Evolutionary conservation across 2,329 filamentous ascomycete species (phyloP).

Genomic region (Neofusicoccum umdonicola): DNA sequence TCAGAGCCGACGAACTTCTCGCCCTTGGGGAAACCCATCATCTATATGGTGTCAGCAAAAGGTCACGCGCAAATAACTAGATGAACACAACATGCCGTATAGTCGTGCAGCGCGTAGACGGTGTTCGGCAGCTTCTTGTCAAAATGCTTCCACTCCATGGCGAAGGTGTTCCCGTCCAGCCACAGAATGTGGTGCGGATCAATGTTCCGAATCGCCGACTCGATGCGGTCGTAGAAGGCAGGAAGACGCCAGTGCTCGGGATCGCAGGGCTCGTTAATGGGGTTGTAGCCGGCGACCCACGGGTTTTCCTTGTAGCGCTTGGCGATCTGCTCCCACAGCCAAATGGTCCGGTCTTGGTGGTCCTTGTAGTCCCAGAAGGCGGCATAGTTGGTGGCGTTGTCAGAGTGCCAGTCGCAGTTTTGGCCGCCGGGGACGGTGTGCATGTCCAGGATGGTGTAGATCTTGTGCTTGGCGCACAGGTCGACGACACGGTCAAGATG

Average conservation of each 20-base stretch:
- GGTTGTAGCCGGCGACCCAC: constrained; percentile 52
- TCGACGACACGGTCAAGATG: constrained; percentile 51
- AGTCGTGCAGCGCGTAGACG: constrained; percentile 56
- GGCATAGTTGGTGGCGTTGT: constrained; percentile 40
- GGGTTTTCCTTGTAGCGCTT: constrained; percentile 36
- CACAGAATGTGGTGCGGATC: constrained; percentile 50
- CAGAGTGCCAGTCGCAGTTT: constrained; percentile 2
- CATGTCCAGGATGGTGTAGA: constrained; percentile 51
- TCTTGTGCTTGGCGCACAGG: constrained; percentile 46
- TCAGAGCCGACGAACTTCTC: constrained; percentile 44
- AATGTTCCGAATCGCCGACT: constrained; percentile 46
- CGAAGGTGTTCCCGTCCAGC: constrained; percentile 37
- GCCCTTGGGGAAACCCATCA: constrained; percentile 49
- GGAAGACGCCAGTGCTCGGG: constrained; percentile 46
- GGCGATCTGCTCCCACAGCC: constrained; percentile 51
- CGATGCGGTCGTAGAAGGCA: constrained; percentile 47
- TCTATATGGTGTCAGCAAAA: constrained; percentile 13
- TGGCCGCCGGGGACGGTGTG: constrained; percentile 1
- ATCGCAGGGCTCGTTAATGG: constrained; percentile 53
- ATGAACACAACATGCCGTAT: constrained; percentile 30
- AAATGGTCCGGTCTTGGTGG: constrained; percentile 50
- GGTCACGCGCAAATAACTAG: too few species aligned
- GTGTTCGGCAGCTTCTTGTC: constrained; percentile 37
- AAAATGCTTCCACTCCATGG: constrained; percentile 45
- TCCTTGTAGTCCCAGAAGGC: constrained; percentile 53